These are phyloP conservation scores for Sarcomyxa edulis DNA, from an alignment of 768 basidiomycete genomes.

Conservation along the genomic window DNA sequence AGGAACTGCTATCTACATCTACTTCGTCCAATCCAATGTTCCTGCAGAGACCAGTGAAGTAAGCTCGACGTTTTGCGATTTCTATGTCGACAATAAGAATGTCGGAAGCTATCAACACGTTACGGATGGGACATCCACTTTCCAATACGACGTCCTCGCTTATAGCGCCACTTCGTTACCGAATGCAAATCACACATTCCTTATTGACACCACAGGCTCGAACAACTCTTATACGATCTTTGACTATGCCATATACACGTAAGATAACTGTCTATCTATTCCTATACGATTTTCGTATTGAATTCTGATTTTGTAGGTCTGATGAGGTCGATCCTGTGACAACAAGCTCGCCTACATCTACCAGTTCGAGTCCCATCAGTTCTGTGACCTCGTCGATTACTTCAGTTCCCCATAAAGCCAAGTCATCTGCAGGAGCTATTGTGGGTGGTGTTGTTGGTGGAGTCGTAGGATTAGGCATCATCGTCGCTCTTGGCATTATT, in stretches of 20 bases:
- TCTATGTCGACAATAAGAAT: not conserved
- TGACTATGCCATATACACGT: constrained; percentile 3
- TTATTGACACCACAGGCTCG: not conserved
- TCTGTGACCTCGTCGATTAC: too few relatives aligned
- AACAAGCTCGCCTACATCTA: too few relatives aligned
- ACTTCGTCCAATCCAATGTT: not conserved
- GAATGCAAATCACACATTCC: not conserved
- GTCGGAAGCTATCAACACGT: constrained; percentile 1
- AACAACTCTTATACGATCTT: not conserved
- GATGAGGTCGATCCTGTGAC: too few relatives aligned
- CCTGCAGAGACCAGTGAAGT: not conserved
- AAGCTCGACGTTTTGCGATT: not conserved
- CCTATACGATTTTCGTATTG: too few relatives aligned
- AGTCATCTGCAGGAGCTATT: too few relatives aligned
- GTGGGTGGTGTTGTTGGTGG: too few relatives aligned
- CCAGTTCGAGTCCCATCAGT: too few relatives aligned
- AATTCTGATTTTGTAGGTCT: too few relatives aligned
- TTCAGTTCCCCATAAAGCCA: too few relatives aligned
- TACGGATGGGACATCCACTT: not conserved
- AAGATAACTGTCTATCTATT: too few relatives aligned
- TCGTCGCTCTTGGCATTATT: too few relatives aligned
- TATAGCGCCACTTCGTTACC: not conserved
- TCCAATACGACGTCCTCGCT: not conserved
- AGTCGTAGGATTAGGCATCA: too few relatives aligned
- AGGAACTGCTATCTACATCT: constrained; percentile 1